Conservation (phyloP, 345 rosid species). For the Ricinus communis region DNA sequence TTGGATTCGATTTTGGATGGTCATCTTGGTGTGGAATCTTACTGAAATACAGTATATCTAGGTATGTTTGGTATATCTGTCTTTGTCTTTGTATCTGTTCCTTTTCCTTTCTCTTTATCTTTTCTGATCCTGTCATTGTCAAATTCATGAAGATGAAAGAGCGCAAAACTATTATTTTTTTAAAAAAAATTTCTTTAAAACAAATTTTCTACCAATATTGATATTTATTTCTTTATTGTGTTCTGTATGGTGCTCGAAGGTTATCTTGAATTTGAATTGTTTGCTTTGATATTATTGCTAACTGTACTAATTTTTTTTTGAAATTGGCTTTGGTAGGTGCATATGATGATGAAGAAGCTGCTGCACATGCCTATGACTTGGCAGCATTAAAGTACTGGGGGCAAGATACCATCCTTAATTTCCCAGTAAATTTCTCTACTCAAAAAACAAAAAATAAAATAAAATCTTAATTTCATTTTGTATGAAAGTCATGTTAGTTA, state of each 20-base stretch:
- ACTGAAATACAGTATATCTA: constrained; percentile 49
- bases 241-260: too few species aligned
- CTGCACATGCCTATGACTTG: constrained; percentile 93
- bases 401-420: constrained; percentile 76
- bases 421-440: constrained; percentile 48
- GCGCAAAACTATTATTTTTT: background rate
- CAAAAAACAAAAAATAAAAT: background rate
- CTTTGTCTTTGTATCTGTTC: background rate
- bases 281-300: background rate
- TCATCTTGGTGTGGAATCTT: constrained; percentile 18
- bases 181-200: background rate
- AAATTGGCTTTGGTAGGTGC: constrained; percentile 47
- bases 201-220: too few species aligned
- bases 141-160: background rate
- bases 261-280: too few species aligned
- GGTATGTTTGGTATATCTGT: constrained; percentile 32
- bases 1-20: constrained; percentile 3
- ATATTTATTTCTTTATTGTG: too few species aligned
- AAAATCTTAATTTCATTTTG: background rate
- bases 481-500: background rate
- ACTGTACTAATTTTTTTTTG: background rate
- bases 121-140: background rate
- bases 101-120: background rate
- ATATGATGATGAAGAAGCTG: constrained; percentile 86
- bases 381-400: constrained; percentile 98